A percentile compares a stretch with the other conserved stretches of the same genome.
Conservation (phyloP, 805 yeast genomes). For the Metschnikowia cerradonensis region DNA sequence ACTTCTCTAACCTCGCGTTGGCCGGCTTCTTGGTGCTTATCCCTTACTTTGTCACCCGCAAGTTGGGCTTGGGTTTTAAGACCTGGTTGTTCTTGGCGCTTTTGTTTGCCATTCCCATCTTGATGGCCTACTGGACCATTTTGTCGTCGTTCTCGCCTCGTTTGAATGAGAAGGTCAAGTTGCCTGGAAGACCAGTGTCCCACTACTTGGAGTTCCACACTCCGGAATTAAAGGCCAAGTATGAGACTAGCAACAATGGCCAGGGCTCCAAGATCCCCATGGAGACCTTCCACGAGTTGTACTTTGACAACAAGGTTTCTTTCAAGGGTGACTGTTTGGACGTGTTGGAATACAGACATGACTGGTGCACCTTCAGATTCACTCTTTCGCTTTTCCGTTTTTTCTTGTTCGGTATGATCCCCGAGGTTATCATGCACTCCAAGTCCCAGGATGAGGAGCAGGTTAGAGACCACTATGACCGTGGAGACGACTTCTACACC, state of each 20-base stretch:
- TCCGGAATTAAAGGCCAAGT: conserved; percentile 60
- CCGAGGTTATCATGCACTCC: conserved; percentile 89
- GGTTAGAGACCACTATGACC: conserved; percentile 91
- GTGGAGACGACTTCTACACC: conserved; percentile 92
- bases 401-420: conserved; percentile 83
- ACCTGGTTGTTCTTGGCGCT: conserved; percentile 59
- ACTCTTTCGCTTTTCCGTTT: conserved; percentile 72
- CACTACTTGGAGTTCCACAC: conserved; percentile 80
- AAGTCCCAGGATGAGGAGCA: conserved; percentile 95
- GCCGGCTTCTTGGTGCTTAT: conserved; percentile 46
- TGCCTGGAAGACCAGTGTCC: conserved; percentile 76
- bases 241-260: conserved; percentile 52
- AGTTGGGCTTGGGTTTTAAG: conserved; percentile 66
- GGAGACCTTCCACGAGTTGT: conserved; percentile 88
- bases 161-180: conserved; percentile 67
- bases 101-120: conserved; percentile 60
- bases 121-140: conserved; percentile 80
- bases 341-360: conserved; percentile 80
- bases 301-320: conserved; percentile 76
- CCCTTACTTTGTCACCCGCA: conserved; percentile 61
- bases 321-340: conserved; percentile 88
- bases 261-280: conserved; percentile 73
- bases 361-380: conserved; percentile 82
- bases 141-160: conserved; percentile 77
- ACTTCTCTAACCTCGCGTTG: conserved; percentile 62